Percentiles rank a stretch among this genome's conserved stretches.
phyloP scores from a whole-genome alignment of 805 yeast genomes.

The Spathaspora boniae region DNA sequence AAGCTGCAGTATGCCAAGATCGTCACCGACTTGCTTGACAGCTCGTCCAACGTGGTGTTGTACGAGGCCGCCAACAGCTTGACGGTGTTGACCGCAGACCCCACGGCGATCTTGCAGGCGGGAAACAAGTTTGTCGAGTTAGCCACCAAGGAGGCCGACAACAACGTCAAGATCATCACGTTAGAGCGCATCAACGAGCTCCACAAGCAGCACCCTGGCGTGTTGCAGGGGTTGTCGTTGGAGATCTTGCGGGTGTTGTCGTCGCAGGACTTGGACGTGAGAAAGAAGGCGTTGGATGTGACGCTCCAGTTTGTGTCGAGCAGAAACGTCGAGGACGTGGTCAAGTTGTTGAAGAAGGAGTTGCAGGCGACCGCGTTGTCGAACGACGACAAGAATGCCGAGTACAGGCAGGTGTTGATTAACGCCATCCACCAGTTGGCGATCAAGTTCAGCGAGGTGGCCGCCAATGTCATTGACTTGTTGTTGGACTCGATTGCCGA shows the following conservation, averaged over 20 bases:
- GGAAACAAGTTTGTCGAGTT: constrained; percentile 84
- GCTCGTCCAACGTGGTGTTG: constrained; percentile 66
- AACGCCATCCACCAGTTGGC: constrained; percentile 89
- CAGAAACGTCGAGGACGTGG: constrained; percentile 91
- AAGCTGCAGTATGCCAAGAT: constrained; percentile 69
- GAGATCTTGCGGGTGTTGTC: constrained; percentile 83
- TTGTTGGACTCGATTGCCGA: constrained; percentile 84
- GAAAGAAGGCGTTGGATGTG: constrained; percentile 80
- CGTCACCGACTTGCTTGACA: constrained; percentile 68
- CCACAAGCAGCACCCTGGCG: constrained; percentile 71
- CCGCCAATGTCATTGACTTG: constrained; percentile 84
- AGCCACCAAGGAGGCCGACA: constrained; percentile 91
- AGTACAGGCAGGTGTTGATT: constrained; percentile 85
- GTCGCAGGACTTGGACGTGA: constrained; percentile 89
- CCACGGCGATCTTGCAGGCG: constrained; percentile 68
- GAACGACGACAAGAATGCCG: constrained; percentile 76
- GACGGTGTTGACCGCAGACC: constrained; percentile 58
- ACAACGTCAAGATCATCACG: constrained; percentile 89
- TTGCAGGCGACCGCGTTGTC: constrained; percentile 66
- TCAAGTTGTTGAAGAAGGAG: constrained; percentile 88
- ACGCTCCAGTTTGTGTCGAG: constrained; percentile 76
- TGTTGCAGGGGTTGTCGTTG: constrained; percentile 76
- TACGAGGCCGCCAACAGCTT: constrained; percentile 90
- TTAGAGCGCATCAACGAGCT: constrained; percentile 80
- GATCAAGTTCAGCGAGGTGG: constrained; percentile 82